phyloP scores from a whole-genome alignment of 1,139 yeast genomes.

The Debaryomycetaceae sp. region DNA sequence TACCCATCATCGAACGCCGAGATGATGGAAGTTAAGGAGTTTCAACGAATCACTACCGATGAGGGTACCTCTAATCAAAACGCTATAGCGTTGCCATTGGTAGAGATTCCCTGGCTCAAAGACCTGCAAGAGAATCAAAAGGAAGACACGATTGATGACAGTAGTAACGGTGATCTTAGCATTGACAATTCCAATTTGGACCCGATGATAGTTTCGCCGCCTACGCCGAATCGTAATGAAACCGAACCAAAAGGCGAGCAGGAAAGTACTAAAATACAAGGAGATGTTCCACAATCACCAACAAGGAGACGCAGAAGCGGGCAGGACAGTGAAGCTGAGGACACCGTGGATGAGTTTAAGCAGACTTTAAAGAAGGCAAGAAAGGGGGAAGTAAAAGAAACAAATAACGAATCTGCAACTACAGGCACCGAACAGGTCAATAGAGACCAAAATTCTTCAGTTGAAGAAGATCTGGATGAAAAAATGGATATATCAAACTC shows the following conservation, averaged over 20 bases:
- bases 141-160: constrained; percentile 1
- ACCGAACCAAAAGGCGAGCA: too few species aligned
- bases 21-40: too few species aligned
- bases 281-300: not conserved
- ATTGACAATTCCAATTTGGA: constrained; percentile 1
- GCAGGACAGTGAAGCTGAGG: constrained; percentile 6
- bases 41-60: not conserved
- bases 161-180: constrained; percentile 1
- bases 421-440: not conserved
- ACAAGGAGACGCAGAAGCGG: constrained; percentile 1
- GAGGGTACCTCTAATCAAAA: not conserved
- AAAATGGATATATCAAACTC: constrained; percentile 12
- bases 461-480: constrained; percentile 6
- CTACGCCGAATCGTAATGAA: not conserved
- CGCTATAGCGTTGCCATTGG: constrained; percentile 15
- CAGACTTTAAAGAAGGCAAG: constrained; percentile 1
- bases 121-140: constrained; percentile 6
- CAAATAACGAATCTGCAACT: not conserved
- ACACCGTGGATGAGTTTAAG: constrained; percentile 4
- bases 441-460: not conserved
- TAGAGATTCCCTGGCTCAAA: constrained; percentile 49
- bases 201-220: constrained; percentile 5
- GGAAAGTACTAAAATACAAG: not conserved
- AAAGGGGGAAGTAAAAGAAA: not conserved
- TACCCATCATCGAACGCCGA: constrained; percentile 15